Evolutionary conservation across 179 eudicot species (phyloP), one percentile per base, ranked within the genome.

Genomic region (Vitellaria paradoxa): DNA sequence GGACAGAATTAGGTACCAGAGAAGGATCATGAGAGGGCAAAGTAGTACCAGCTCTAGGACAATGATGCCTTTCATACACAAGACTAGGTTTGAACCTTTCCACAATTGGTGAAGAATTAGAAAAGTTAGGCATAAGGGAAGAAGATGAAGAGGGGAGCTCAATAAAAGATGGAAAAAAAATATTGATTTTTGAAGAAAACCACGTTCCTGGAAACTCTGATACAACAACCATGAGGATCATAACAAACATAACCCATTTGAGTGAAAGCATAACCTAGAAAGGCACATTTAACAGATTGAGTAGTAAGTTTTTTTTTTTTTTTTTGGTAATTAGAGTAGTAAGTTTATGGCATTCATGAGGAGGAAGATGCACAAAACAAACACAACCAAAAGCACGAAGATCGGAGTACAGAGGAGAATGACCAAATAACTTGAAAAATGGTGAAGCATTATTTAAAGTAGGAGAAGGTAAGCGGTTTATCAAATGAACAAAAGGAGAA

Each of bases 401-500:
- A n/a, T n/a, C n/a, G n/a, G n/a, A n/a, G n/a, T n/a, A n/a, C n/a
- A n/a, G n/a, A n/a, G n/a, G n/a, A n/a, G n/a, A n/a, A n/a, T n/a
- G n/a, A n/a, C n/a, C n/a, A n/a, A n/a, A n/a, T n/a, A n/a, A n/a
- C n/a, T n/a, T n/a, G n/a, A n/a, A n/a, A n/a, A n/a, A n/a, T n/a
- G n/a, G n/a, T n/a, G n/a, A n/a, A n/a, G n/a, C n/a, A 64, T 17
- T 4, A 5, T 55, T 5, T 2, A 73, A 46, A 0, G 9, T 52
- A 7, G 56, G 47, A 20, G 30, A 53, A 0, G 67, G 73, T 1
- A 66, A 45, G 13, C 50, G 8, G 24, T 73, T 65, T 20, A 72
- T 79, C 9, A 73, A 14, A 67, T 79, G 13, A 45, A 79, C 10
- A 42, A n/a, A 45, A 4, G 21, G 73, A 15, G 77, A 73, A 15